phyloP scores from a whole-genome alignment of 1,139 yeast genomes.

The Kodamaea sp. region DNA sequence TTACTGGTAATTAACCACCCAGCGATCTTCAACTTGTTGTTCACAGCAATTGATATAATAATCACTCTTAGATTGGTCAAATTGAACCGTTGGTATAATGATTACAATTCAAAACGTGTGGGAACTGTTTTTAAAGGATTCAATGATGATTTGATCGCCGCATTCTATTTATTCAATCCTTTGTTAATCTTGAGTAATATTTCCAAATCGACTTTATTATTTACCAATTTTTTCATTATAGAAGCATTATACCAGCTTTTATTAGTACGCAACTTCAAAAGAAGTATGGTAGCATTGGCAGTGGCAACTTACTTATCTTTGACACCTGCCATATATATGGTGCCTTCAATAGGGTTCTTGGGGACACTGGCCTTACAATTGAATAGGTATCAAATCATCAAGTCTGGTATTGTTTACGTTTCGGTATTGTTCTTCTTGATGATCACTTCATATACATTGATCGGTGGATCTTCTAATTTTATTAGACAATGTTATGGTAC shows the following conservation, averaged over 20 bases:
- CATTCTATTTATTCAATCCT: conserved; percentile 79
- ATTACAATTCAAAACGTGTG: conserved; percentile 23
- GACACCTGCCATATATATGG: conserved; percentile 51
- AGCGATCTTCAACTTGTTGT: conserved; percentile 31
- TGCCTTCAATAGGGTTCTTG: conserved; percentile 52
- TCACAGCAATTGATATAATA: conserved; percentile 38
- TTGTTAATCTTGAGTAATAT: conserved; percentile 62
- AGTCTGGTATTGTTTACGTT: conserved; percentile 25
- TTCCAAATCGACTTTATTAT: conserved; percentile 62
- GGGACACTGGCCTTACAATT: conserved; percentile 12
- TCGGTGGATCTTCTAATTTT: conserved; percentile 41
- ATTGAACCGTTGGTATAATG: conserved; percentile 37
- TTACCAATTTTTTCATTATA: conserved; percentile 57
- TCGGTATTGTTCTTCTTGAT: conserved; percentile 33
- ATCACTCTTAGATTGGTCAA: conserved; percentile 41
- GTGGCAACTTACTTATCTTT: conserved; percentile 62
- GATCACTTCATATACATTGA: conserved; percentile 26
- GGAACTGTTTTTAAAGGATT: conserved; percentile 18
- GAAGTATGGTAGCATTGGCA: conserved; percentile 55
- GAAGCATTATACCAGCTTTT: conserved; percentile 49
- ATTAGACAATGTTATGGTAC: conserved; percentile 60
- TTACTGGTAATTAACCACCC: conserved; percentile 38
- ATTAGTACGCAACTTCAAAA: conserved; percentile 32
- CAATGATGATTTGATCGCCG: conserved; percentile 46
- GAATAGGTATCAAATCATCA: conserved; percentile 13